These are phyloP conservation scores for Sugiyamaella pinicola DNA, from an alignment of 1,139 yeast species.

Conservation along the genomic window DNA sequence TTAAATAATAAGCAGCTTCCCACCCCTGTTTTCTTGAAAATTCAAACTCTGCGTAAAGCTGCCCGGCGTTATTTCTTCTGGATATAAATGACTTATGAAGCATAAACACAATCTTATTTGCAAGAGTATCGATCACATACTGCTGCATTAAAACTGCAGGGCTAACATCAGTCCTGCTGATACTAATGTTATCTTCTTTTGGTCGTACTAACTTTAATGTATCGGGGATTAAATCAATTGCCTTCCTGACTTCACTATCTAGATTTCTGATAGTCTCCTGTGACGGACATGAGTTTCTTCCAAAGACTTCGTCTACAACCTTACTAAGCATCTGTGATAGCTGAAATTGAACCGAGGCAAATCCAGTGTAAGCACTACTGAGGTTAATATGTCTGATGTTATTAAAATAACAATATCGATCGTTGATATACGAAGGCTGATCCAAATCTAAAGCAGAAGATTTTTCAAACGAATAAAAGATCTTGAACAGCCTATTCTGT, in stretches of 20 bases:
- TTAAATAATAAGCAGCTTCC: constrained; percentile 7
- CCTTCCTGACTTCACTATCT: constrained; percentile 13
- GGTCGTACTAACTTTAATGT: not conserved
- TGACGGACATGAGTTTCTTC: constrained; percentile 8
- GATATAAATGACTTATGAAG: constrained; percentile 18
- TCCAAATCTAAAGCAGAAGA: constrained; percentile 20
- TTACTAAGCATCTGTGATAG: constrained; percentile 13
- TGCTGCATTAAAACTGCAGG: constrained; percentile 18
- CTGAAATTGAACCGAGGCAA: constrained; percentile 11
- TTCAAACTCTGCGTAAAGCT: constrained; percentile 13
- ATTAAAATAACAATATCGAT: constrained; percentile 15
- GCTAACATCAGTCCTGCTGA: not conserved
- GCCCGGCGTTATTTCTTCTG: constrained; percentile 5
- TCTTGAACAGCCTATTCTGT: constrained; percentile 3
- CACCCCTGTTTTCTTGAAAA: constrained; percentile 18
- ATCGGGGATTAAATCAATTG: constrained; percentile 15
- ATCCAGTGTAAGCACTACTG: not conserved
- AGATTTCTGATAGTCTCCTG: constrained; percentile 2
- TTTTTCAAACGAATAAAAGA: constrained; percentile 21
- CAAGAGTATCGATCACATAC: constrained; percentile 15
- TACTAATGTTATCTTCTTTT: not conserved
- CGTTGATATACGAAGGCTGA: constrained; percentile 21
- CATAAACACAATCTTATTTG: constrained; percentile 16
- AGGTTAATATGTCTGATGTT: constrained; percentile 1
- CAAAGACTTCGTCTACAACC: constrained; percentile 15